These are phyloP conservation scores for Fusarium sp. DNA, from an alignment of 2,329 filamentous ascomycete species.

Conservation along the genomic window DNA sequence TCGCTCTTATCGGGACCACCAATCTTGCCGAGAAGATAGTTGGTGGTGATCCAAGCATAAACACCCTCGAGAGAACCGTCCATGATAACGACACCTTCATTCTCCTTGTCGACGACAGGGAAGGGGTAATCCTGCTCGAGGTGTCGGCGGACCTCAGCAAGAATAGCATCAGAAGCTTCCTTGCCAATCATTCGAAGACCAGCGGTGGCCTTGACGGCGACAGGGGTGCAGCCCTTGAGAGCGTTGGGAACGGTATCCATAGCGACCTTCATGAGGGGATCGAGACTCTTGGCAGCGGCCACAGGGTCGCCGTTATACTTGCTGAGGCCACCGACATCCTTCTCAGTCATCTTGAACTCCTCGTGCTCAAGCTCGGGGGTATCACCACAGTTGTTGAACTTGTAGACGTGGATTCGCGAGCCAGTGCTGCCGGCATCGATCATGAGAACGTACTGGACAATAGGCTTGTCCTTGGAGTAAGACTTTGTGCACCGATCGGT, in stretches of 20 bases:
- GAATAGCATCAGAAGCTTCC: slow-evolving; percentile 83
- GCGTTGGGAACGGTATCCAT: slow-evolving; percentile 85
- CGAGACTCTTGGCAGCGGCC: slow-evolving; percentile 88
- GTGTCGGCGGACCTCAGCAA: slow-evolving; percentile 83
- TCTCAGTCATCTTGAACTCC: slow-evolving; percentile 92
- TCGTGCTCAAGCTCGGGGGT: slow-evolving; percentile 96
- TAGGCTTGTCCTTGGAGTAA: slow-evolving; percentile 85
- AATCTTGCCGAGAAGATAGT: slow-evolving; percentile 98
- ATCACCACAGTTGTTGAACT: slow-evolving; percentile 97
- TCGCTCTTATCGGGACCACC: slow-evolving; percentile 88
- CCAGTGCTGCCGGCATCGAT: slow-evolving; percentile 98
- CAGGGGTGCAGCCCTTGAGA: slow-evolving; percentile 88
- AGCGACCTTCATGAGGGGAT: slow-evolving; percentile 86
- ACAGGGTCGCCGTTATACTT: slow-evolving; percentile 87
- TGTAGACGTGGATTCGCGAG: slow-evolving; percentile 97
- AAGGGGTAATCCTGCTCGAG: slow-evolving; percentile 93
- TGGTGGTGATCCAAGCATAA: slow-evolving; percentile 98
- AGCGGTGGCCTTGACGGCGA: slow-evolving; percentile 98
- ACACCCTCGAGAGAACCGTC: slow-evolving; percentile 97
- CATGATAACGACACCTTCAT: slow-evolving; percentile 95
- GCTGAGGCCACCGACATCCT: slow-evolving; percentile 84
- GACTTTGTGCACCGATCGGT: slow-evolving; percentile 84
- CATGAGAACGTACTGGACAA: slow-evolving; percentile 98
- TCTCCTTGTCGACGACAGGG: slow-evolving; percentile 86
- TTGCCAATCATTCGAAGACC: slow-evolving; percentile 87